Evolutionary conservation across 2,329 filamentous ascomycete species (phyloP), one percentile per base, ranked within the genome.

Genomic region (Fusarium acutatum): DNA sequence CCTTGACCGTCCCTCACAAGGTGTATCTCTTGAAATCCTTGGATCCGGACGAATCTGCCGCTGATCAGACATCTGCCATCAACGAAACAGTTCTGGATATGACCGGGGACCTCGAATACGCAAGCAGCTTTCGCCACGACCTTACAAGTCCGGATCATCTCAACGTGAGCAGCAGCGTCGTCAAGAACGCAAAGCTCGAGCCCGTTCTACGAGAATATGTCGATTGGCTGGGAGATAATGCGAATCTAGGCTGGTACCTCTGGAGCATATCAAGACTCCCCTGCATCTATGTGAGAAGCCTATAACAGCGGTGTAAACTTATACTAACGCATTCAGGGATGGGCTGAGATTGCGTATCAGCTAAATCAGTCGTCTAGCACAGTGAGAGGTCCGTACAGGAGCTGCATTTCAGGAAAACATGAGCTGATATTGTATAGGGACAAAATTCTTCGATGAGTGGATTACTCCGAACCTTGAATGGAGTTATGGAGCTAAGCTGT

Each of bases 301-400:
- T 1, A 10, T 3, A 0, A 0, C 8, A 14, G 0, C 0, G 4
- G 0, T 7, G 15, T 5, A 5, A 7, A 24, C 11, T 10, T 7
- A 0, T 14, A 10, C 28, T 32, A 2, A 50, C 4, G 12, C 2
- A 5, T 24, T 7, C 28, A 32, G 28, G 47, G 28, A 50, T 50
- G 47, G 47, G 47, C 47, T 32, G 47, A 50, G 11, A 50, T 50
- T 32, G 47, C 47, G 0, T 24, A 32, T 50, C 47, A 50, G 15
- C 15, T 50, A 7, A 32, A 50, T 20, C 8, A 32, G 3, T 50
- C 47, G 0, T 7, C 47, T 7, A 50, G 7, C 12, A 50, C 47
- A 14, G 47, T 50, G 3, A 50, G 47, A 50, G 47, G 47, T 50
- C 0, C 0, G 47, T 24, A 20, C 47, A 32, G 1, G 6, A 24